Conservation (phyloP, 192 early-diverging fungal genomes). For the Backusella psychrophila region DNA sequence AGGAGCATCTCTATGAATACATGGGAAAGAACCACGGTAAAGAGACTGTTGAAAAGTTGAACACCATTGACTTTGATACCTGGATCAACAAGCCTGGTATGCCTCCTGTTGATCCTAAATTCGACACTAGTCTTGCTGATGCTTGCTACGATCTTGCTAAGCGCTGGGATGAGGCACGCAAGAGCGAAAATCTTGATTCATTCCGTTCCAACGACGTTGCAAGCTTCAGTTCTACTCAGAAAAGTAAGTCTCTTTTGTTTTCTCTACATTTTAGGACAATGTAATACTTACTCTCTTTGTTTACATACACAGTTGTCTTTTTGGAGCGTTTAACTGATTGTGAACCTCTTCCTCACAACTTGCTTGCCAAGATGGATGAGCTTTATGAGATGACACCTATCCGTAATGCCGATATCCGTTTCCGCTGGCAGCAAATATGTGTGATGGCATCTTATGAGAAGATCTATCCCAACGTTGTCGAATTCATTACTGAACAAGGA, state of each 20-base stretch:
- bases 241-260: conserved; percentile 26
- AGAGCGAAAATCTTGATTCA: conserved; percentile 42
- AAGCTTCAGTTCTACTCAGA: conserved; percentile 72
- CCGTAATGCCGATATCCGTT: conserved; percentile 83
- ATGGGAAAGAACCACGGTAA: conserved; percentile 65
- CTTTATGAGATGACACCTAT: conserved; percentile 66
- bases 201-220: conserved; percentile 61
- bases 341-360: conserved; percentile 53
- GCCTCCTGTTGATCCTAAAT: conserved; percentile 82
- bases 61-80: conserved; percentile 84
- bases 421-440: conserved; percentile 83
- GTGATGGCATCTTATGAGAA: conserved; percentile 74
- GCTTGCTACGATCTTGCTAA: conserved; percentile 77
- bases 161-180: conserved; percentile 63
- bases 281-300: not conserved
- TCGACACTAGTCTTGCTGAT: conserved; percentile 80
- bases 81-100: conserved; percentile 89
- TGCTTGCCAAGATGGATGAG: conserved; percentile 66
- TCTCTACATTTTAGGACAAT: not conserved
- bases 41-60: conserved; percentile 64
- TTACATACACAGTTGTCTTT: conserved; percentile 63
- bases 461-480: conserved; percentile 68
- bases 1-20: conserved; percentile 75
- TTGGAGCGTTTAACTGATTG: conserved; percentile 71
- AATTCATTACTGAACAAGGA: conserved; percentile 82